Evolutionary conservation across 257 asterid species (phyloP), one percentile per base, ranked within the genome.

Genomic region (Lycium barbarum): DNA sequence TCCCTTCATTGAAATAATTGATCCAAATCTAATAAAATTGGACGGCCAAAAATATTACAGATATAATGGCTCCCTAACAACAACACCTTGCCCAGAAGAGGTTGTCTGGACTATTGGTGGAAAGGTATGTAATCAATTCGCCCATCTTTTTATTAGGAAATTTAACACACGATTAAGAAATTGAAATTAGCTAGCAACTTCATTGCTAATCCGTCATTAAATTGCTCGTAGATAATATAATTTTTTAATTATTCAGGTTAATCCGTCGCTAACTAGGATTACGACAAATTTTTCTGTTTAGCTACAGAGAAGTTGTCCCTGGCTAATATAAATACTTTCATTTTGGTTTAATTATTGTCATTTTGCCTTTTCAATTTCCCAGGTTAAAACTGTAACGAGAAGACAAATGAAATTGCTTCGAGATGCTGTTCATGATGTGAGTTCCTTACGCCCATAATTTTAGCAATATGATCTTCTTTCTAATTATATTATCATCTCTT

Each of bases 11-110:
- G n/a, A n/a, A n/a, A n/a, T n/a, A 1, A 10, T 91, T n/a, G 84
- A 91, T 79, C 94, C 97, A 1, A 70, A 83, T 10, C 54, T 40
- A 4, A 84, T 93, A 38, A 87, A 89, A 54, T 67, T 90, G 3
- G 93, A 90, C 15, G 86, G 92, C 84, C 83, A 85, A 57, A 87
- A 85, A 22, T 93, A 93, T 73, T 94, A 86, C 12, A 88, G 94
- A 40, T 93, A 91, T 83, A 80, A 88, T 43, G 97, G 98, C 14
- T 94, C 98, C 3, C 92, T 94, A 38, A 94, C 98, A 0, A 80
- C 85, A 15, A 95, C 98, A 79, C 98, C 98, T 8, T 94, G 98
- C 81, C 89, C 92, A 6, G 87, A 91, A 74, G 82, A 83, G 70
- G 82, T 92, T 49, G 80, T 57, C 1, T 94, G 97, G 98, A 89